Conservation (phyloP, 371 early-diverging fungal genomes). For the Mortierella sp. region DNA sequence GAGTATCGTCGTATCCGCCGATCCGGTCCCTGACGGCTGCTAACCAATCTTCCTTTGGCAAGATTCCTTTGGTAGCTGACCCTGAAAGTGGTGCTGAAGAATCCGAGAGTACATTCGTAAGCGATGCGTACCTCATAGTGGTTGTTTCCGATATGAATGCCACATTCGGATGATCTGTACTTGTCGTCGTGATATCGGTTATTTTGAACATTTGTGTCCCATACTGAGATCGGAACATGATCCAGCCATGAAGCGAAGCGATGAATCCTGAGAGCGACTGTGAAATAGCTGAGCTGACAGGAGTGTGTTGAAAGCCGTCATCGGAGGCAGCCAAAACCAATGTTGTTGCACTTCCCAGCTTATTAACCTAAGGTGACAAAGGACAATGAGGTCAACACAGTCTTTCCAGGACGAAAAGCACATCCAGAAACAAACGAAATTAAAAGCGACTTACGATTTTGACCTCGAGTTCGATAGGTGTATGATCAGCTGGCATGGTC, state of each 20-base stretch:
- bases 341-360: conserved; percentile 24
- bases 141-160: conserved; percentile 35
- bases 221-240: conserved; percentile 32
- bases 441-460: conserved; percentile 10
- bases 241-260: conserved; percentile 27
- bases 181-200: conserved; percentile 18
- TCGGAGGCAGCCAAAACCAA: background rate
- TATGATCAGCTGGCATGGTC: conserved; percentile 5
- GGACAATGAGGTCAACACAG: background rate
- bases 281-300: conserved; percentile 21
- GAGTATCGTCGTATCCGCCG: conserved; percentile 58
- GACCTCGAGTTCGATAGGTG: conserved; percentile 4
- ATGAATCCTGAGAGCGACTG: conserved; percentile 36
- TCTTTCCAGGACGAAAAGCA: background rate
- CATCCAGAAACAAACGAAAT: background rate
- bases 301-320: background rate
- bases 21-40: conserved; percentile 44
- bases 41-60: conserved; percentile 49
- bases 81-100: background rate
- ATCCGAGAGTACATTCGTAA: background rate
- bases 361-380: conserved; percentile 6
- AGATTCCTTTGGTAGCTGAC: background rate
- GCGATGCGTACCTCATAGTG: conserved; percentile 7
- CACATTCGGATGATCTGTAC: conserved; percentile 10
- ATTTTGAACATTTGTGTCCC: conserved; percentile 25